Evolutionary conservation across 108 stramenopile species (phyloP), one percentile per base, ranked within the genome.

Genomic region (Licmophora abbreviata): DNA sequence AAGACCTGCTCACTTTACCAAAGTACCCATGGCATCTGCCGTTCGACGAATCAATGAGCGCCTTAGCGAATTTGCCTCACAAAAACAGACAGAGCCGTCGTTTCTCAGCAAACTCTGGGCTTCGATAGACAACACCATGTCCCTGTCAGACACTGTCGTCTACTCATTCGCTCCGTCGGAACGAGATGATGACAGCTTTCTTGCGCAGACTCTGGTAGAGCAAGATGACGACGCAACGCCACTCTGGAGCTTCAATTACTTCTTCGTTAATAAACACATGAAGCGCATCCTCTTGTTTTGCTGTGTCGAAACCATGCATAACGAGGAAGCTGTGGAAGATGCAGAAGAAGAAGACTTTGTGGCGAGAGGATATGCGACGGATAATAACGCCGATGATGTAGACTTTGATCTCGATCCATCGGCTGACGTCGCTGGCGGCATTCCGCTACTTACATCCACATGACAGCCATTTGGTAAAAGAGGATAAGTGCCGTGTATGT

Each of bases 181-280:
- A 46, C 22, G 32, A 33, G 77, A 81, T 17, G 81, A 76, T 23
- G 84, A 88, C 40, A 59, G 56, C 24, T 72, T 72, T 44, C 46
- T 71, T 44, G 70, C 74, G 4, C 51, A 54, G 34, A 61, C 64
- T 30, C 23, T 66, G 47, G 51, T 53, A n/a, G 61, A 54, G 5
- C 44, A 57, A 14, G 56, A 54, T 35, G 37, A 25, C 20, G 43
- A 23, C 35, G 70, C n/a, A 10, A 20, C 61, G 0, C 50, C 63
- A 20, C 62, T 96, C 10, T 96, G 95, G 95, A 74, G 76, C 29
- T 93, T 96, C 69, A 89, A 96, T 54, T 93, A 84, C 45, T 92
- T 96, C 73, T 93, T 96, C 65, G 89, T 92, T 8, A 94, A 92
- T 64, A 88, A 90, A 29, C 56, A 64, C 22, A 61, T 85, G 55